Conservation (phyloP, 495 filamentous ascomycete genomes). For the Penicillium bialowiezense region DNA sequence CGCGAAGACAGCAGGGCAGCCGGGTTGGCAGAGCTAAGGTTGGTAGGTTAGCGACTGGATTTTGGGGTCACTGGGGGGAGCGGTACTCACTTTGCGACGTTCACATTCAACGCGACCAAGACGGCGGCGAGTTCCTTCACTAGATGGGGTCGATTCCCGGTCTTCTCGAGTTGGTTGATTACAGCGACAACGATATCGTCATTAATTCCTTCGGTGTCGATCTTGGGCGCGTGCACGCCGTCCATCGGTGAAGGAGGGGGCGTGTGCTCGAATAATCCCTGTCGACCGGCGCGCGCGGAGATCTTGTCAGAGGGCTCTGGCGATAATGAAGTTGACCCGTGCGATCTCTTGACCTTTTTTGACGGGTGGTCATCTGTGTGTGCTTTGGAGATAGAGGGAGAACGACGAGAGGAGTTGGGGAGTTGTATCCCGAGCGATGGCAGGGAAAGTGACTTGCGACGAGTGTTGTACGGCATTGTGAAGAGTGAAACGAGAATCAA, state of each 20-base stretch:
- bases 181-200: conserved; percentile 94
- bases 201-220: conserved; percentile 85
- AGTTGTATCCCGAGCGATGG: conserved; percentile 91
- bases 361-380: conserved; percentile 59
- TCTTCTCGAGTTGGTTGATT: conserved; percentile 85
- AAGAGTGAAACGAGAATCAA: conserved; percentile 6
- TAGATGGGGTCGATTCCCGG: conserved; percentile 87
- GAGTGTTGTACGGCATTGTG: conserved; percentile 94
- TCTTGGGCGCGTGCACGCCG: conserved; percentile 53
- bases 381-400: conserved; percentile 57
- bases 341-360: conserved; percentile 86
- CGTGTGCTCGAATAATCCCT: conserved; percentile 64
- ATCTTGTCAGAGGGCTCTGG: conserved; percentile 45
- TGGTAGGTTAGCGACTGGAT: conserved; percentile 29
- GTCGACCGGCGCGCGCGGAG: conserved; percentile 44
- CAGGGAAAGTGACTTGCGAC: conserved; percentile 93
- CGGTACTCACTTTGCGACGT: conserved; percentile 80
- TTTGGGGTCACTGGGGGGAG: neutral
- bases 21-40: conserved; percentile 83
- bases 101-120: conserved; percentile 70
- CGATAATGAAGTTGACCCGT: conserved; percentile 54
- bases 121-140: conserved; percentile 91
- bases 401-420: conserved; percentile 72
- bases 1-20: conserved; percentile 92
- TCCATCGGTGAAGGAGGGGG: conserved; percentile 81